Base-by-base conservation (phyloP, 257 asterid species). In the Mitragyna speciosa region DNA sequence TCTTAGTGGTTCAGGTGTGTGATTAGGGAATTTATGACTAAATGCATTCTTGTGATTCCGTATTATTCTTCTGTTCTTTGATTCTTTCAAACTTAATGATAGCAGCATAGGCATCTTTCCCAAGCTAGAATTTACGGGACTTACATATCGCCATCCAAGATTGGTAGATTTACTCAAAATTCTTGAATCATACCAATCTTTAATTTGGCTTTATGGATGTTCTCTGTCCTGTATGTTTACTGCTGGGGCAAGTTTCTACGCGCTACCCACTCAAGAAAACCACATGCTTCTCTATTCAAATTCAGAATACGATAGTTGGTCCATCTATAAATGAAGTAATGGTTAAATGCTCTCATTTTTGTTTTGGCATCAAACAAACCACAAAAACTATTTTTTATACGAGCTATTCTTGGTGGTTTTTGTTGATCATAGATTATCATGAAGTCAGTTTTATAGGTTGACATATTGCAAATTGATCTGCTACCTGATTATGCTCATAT, bases 1-100 rank as follows among this genome's bases (percentile, higher is more conserved):
- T 49, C 92, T 96, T 41, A 96, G 99, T 84, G 99, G 99, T 87
- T 96, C 99, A 89, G 99, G 99, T 96, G 74, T 82, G 95, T 86
- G 14, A 16, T 66, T 9, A 6, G 12, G 49, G 61, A 66, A 77
- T 72, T 63, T 33, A 30, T 43, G 15, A 31, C 20, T 7, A 70
- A 12, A 43, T 6, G 52, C 76, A 54, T 51, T 76, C 33, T 76
- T 72, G 16, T 54, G 20, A 30, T 39, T 80, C 33, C 22, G 22
- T 58, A 4, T 1, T 20, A 68, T 7, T 69, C 36, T 15, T 73
- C 28, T 58, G 61, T 52, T 72, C 48, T 17, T n/a, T 49, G 2
- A 11, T 41, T 24, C 30, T 58, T 41, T 49, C 19, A 39, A 22
- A 56, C 41, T 26, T 28, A 5, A 9, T 26, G 61, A 33, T 10